Base-by-base conservation (phyloP, 192 early-diverging fungal genomes). In the Linnemannia zychae region DNA sequence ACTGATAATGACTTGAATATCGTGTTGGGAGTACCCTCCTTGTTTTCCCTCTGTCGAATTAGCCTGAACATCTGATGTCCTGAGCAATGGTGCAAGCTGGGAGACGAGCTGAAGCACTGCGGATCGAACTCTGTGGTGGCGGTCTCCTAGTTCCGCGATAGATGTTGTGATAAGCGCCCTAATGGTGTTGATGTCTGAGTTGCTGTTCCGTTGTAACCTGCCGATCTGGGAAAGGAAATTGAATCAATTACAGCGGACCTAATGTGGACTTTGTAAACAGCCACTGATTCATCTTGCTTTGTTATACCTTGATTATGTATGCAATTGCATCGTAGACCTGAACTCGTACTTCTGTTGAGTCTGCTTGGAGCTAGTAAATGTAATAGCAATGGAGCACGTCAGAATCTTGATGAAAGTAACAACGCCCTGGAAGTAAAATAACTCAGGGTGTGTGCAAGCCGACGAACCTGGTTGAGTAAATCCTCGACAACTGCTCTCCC, bases 1-100 rank as follows among this genome's bases (percentile, higher is more conserved):
- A 60, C 84, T 88, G 31, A 92, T 87, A 4, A 91, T 86, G 18
- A 82, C 77, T 49, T 91, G 92, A 24, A 90, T 74, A 44, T 92
- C 88, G 28, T 81, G 66, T 33, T 80, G 75, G 20, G 80, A 86
- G 47, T 90, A 76, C 15, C 65, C 68, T n/a, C 67, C 34, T 38
- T 76, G 63, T 0, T 24, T 38, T 17, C 40, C 52, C 49, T 12
- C 15, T 7, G 46, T 40, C 12, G 66, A 20, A 13, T 50, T 24
- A 18, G 24, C n/a, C 52, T 71, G 33, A 6, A 48, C 24, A 57
- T 84, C 71, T 0, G 71, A 48, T 18, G 36, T 48, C 15, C 60
- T 76, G 9, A 90, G 63, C 2, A 90, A 71, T 5, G 86, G 87
- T 34, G 88, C 79, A 49, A 91, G 63, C 1, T 85, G 75, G 7